Evolutionary conservation across 2,329 filamentous ascomycete genomes (phyloP).

Genomic region (Alternaria incomplexa): DNA sequence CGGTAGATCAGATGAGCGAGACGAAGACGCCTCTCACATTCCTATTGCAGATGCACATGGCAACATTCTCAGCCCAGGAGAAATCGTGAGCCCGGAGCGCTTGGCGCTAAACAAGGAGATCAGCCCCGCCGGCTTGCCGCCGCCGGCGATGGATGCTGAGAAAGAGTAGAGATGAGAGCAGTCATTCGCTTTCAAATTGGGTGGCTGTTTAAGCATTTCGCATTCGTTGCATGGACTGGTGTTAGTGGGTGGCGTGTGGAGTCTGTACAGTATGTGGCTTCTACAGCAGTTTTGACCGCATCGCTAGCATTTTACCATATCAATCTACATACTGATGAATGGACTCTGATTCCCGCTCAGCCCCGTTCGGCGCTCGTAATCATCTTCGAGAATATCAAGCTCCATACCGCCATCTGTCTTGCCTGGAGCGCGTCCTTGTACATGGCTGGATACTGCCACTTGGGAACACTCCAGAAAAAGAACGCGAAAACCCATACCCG

Average conservation of each 20-base stretch:
- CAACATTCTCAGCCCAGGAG: not conserved
- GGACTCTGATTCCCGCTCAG: not conserved
- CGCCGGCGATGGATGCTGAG: slow-evolving; percentile 16
- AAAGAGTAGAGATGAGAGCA: not conserved
- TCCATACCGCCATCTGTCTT: not conserved
- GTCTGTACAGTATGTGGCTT: not conserved
- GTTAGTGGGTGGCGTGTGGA: not conserved
- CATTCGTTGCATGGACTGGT: not conserved
- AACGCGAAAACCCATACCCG: not conserved
- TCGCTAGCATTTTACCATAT: not conserved
- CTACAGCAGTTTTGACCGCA: not conserved
- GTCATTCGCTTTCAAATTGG: not conserved
- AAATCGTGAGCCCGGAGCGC: not conserved
- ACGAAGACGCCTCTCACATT: slow-evolving; percentile 6
- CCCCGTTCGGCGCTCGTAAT: not conserved
- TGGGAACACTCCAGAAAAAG: not conserved
- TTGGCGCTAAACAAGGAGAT: slow-evolving; percentile 8
- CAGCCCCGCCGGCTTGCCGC: slow-evolving; percentile 8
- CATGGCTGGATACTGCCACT: not conserved
- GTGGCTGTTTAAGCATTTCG: not conserved
- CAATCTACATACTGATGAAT: not conserved
- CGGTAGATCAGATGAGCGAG: slow-evolving; percentile 26
- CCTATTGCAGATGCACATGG: slow-evolving; percentile 10
- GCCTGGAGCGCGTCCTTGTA: not conserved
- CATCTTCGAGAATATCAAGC: not conserved